phyloP scores from a whole-genome alignment of 2,329 filamentous ascomycete species.

The Stemphylium beticola region DNA sequence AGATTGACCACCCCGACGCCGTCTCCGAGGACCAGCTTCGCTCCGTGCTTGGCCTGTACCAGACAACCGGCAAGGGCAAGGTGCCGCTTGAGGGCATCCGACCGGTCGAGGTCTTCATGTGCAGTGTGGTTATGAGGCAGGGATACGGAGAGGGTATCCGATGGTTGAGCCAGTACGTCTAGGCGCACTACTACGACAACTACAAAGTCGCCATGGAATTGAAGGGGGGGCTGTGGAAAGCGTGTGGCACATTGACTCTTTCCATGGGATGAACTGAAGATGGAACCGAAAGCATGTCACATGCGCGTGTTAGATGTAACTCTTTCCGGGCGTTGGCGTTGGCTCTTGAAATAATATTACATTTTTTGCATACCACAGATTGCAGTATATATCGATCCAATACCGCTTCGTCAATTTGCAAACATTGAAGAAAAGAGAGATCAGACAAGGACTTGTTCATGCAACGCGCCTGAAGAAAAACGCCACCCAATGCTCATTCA shows the following conservation, averaged over 20 bases:
- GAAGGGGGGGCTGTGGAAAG: not conserved
- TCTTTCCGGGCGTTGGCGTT: conserved; percentile 25
- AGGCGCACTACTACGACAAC: conserved; percentile 11
- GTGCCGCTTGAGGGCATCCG: conserved; percentile 47
- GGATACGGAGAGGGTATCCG: conserved; percentile 57
- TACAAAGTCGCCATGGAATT: not conserved
- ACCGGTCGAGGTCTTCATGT: conserved; percentile 93
- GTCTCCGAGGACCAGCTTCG: conserved; percentile 95
- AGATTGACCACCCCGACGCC: conserved; percentile 97
- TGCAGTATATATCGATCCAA: not conserved
- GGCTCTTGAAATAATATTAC: conserved; percentile 23
- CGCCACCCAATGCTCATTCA: conserved; percentile 15
- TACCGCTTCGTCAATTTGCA: not conserved
- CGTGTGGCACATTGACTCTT: conserved; percentile 2
- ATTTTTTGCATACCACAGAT: conserved; percentile 1
- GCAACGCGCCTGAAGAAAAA: conserved; percentile 4
- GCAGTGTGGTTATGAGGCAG: conserved; percentile 97
- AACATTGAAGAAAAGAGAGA: not conserved
- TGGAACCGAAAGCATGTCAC: conserved; percentile 13
- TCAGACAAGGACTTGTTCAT: not conserved
- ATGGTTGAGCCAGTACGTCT: conserved; percentile 53
- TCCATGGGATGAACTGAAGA: not conserved
- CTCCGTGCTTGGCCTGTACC: conserved; percentile 89
- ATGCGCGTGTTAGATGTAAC: conserved; percentile 12
- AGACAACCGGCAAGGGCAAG: conserved; percentile 56